Conservation (phyloP, 2,329 filamentous ascomycete species). For the Penicillium sp. region DNA sequence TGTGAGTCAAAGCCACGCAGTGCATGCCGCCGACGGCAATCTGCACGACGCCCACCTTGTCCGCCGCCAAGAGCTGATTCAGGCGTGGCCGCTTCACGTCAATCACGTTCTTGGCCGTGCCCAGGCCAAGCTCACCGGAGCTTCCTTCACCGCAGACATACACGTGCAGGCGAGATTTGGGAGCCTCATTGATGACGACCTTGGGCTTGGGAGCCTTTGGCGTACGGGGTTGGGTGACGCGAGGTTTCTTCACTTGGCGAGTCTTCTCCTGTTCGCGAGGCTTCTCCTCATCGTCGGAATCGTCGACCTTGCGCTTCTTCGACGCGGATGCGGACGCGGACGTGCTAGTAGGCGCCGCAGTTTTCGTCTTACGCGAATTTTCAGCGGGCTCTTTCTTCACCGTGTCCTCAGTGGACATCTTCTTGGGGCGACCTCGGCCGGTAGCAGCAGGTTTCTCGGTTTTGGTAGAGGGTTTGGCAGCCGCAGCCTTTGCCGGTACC, state of each 20-base stretch:
- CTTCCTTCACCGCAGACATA: constrained; percentile 79
- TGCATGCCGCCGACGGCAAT: constrained; percentile 82
- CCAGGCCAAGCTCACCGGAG: constrained; percentile 79
- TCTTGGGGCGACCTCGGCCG: constrained; percentile 17
- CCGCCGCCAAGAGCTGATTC: constrained; percentile 59
- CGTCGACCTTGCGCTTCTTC: constrained; percentile 38
- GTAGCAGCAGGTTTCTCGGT: constrained; percentile 6
- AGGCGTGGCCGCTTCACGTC: constrained; percentile 73
- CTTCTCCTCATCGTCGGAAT: constrained; percentile 23
- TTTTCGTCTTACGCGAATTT: constrained; percentile 19
- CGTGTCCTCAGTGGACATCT: constrained; percentile 18
- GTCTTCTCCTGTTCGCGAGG: constrained; percentile 28
- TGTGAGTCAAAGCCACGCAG: constrained; percentile 69
- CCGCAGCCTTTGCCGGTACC: constrained; percentile 25
- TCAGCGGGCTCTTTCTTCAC: constrained; percentile 12
- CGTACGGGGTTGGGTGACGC: constrained; percentile 25
- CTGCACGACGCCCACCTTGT: constrained; percentile 66
- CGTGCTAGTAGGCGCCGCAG: constrained; percentile 10
- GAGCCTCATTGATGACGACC: constrained; percentile 61
- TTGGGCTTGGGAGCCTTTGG: constrained; percentile 39
- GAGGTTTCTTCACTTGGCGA: constrained; percentile 33
- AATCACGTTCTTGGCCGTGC: constrained; percentile 62
- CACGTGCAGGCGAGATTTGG: constrained; percentile 60
- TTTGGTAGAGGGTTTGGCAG: constrained; percentile 29
- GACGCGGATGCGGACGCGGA: constrained; percentile 17